Evolutionary conservation across 2,329 filamentous ascomycete genomes (phyloP).

Genomic region (Aureobasidium sp.): DNA sequence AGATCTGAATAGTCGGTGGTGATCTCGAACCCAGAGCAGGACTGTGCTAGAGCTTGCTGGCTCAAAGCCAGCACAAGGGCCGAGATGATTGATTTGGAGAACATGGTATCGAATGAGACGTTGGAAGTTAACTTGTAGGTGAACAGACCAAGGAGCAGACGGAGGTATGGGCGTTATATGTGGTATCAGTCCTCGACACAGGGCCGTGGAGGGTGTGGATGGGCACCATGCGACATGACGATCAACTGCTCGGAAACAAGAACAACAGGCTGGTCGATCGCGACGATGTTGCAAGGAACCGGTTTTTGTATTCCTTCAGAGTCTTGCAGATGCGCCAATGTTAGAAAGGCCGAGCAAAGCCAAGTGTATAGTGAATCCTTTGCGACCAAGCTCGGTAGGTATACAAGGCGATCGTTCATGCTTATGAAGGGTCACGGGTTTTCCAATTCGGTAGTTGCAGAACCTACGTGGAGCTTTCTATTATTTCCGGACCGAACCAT

Average conservation of each 20-base stretch:
- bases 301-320: neutral
- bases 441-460: neutral
- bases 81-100: neutral
- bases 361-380: neutral
- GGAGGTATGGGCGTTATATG: neutral
- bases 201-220: neutral
- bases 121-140: neutral
- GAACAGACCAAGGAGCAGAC: neutral
- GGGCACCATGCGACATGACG: neutral
- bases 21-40: neutral
- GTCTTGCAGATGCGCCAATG: neutral
- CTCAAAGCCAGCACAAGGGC: neutral
- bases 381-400: neutral
- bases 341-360: neutral
- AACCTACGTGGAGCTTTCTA: neutral
- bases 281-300: neutral
- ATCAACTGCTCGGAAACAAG: neutral
- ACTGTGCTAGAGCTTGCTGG: neutral
- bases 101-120: neutral
- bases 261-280: neutral
- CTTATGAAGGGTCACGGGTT: neutral
- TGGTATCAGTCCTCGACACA: neutral
- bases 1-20: neutral
- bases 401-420: neutral
- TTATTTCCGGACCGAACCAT: too few relatives aligned